Evolutionary conservation across 805 yeast genomes (phyloP), one percentile per base, ranked within the genome.

Genomic region (Isabelozyma heimii): DNA sequence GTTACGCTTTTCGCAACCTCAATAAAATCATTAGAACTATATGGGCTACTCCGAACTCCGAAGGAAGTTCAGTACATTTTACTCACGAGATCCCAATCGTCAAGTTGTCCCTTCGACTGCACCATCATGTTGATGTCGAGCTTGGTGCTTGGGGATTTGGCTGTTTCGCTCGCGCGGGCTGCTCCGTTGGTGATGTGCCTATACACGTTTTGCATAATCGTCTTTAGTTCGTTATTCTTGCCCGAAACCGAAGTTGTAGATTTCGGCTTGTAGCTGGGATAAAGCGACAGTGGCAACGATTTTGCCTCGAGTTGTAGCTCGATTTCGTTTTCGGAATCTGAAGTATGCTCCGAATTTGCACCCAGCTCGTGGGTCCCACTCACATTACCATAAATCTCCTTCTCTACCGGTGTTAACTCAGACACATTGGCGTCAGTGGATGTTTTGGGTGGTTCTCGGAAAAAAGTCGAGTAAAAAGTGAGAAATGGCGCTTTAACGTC

Each of bases 51-150:
- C 35, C 24, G 24, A 20, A 6, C 24, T 20, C 24, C 24, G 24
- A 20, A 20, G 14, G 37, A 33, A n/a, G 14, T 16, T 45, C 45
- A 56, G 38, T 61, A 56, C 59, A 65, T 58, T 33, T 62, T 58
- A 49, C 71, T 66, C 5, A 69, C 67, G 45, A 68, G 57, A 46
- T 68, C 73, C 75, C 75, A 69, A 26, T 69, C 73, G 30, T 67
- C 66, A 10, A 61, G 47, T 45, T 59, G 66, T 9, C 54, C 37
- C 24, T 44, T 51, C 15, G 61, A 56, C 26, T 60, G 61, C n/a
- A 55, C 51, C 58, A 56, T 54, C 56, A 53, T 52, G 15, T 37
- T 44, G 46, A 48, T 43, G 47, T 37, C 35, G 47, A 33, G 30
- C 37, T 38, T 38, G 44, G 17, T 12, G 16, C 15, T 15, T n/a